Evolutionary conservation across 2,329 filamentous ascomycete species (phyloP).

Genomic region (Bipolaris gigantea): DNA sequence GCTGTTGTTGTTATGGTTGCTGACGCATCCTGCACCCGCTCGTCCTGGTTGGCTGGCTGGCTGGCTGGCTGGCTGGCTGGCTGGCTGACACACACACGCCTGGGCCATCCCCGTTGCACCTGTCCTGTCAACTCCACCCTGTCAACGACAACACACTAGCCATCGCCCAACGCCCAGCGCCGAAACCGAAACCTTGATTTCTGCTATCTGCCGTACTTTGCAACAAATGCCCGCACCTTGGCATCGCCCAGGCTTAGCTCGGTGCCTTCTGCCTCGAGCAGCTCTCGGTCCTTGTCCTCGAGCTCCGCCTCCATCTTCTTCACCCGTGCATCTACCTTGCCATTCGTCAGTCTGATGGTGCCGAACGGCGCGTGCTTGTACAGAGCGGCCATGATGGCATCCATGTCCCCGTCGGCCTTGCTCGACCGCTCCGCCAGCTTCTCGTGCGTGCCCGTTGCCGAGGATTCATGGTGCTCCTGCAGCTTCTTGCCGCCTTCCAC

Average conservation of each 20-base stretch:
- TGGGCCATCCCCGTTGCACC: slow-evolving; percentile 3
- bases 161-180: background rate
- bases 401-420: slow-evolving; percentile 42
- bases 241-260: slow-evolving; percentile 37
- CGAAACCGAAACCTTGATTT: slow-evolving; percentile 3
- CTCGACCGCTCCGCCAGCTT: slow-evolving; percentile 41
- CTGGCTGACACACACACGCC: slow-evolving; percentile 2
- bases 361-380: slow-evolving; percentile 44
- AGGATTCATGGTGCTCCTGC: slow-evolving; percentile 37
- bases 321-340: slow-evolving; percentile 35
- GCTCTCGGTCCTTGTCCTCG: slow-evolving; percentile 42
- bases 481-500: slow-evolving; percentile 42
- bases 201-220: slow-evolving; percentile 32
- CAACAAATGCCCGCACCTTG: slow-evolving; percentile 37
- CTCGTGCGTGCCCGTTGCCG: slow-evolving; percentile 37
- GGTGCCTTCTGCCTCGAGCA: slow-evolving; percentile 42
- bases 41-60: background rate
- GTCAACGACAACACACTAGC: slow-evolving; percentile 14
- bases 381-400: slow-evolving; percentile 43
- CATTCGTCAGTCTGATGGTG: slow-evolving; percentile 28
- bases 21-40: background rate
- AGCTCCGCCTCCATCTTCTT: slow-evolving; percentile 44
- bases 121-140: slow-evolving; percentile 2
- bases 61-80: too few relatives aligned
- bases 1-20: slow-evolving; percentile 2